Base-by-base conservation (phyloP, 495 filamentous ascomycete genomes). In the Elasticomyces elasticus region DNA sequence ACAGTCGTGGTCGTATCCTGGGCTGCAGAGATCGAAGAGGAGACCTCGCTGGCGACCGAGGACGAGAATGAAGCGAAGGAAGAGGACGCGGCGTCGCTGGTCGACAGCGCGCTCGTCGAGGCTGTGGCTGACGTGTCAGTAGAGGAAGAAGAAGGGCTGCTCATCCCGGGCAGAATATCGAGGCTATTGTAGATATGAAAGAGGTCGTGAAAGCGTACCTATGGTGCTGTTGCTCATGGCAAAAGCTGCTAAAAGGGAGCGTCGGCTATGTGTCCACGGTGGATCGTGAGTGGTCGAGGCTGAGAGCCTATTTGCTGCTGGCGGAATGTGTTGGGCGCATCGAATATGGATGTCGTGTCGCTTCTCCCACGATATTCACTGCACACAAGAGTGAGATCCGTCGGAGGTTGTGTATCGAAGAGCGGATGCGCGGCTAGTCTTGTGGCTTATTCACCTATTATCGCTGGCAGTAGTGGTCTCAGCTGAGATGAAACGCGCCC, bases 1-100 rank as follows among this genome's bases (percentile, higher is more conserved):
- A 44, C 30, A 19, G 55, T 58, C 24, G 55, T 49, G 20, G 56
- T 59, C 9, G 44, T 42, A 38, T 50, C 41, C 12, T n/a, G 17
- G 42, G 52, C 24, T 19, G 51, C 49, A 13, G 41, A 43, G 54
- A 51, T 25, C 24, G 54, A 52, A 15, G 54, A 45, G 22, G 54
- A 45, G 23, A 51, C 23, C 10, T 12, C 9, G 2, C 41, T 9
- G 10, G 52, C 41, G 52, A 54, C 25, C 5, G 53, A 49, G 20
- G 48, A 43, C n/a, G 54, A 51, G 17, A 27, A 11, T 11, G 54
- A 51, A 30, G 44, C 15, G 38, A 44, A 17, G 48, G 50, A 19
- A 25, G 35, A 26, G 53, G 24, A 4, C 25, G 44, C 41, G 24
- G 51, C 15, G 20, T 10, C 26, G 33, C 24, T 37, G 41, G 5